Percentiles rank a stretch among this genome's conserved stretches.
Conservation (phyloP, 73 alveolate genomes). For the Breviolum minutum region DNA sequence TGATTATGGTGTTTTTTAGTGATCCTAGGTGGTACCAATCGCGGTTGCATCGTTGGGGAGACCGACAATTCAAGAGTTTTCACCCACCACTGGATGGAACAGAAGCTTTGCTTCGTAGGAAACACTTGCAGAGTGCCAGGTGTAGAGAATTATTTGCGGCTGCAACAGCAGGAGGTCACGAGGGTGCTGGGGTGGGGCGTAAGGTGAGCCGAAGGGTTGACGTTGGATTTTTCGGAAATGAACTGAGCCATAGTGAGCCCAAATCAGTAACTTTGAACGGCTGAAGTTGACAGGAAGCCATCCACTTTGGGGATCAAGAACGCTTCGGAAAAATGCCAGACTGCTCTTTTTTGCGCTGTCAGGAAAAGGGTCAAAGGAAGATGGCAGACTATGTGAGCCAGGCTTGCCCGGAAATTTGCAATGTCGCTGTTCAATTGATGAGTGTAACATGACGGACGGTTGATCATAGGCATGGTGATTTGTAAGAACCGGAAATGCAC, state of each 20-base stretch:
- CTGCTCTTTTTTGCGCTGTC: neutral
- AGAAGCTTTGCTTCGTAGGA: no score
- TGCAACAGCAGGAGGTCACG: constrained; percentile 56
- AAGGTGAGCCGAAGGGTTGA: no score
- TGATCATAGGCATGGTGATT: neutral
- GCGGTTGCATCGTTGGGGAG: neutral
- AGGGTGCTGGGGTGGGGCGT: no score
- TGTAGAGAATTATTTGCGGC: constrained; percentile 85
- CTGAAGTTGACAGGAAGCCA: no score
- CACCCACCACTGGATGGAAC: no score
- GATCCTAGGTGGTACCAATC: neutral
- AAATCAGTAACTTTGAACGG: no score
- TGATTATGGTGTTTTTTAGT: no score
- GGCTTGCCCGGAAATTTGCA: neutral
- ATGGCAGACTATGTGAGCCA: constrained; percentile 86
- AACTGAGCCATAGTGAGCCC: no score
- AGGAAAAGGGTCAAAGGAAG: constrained; percentile 71
- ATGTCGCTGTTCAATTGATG: no score
- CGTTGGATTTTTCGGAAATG: no score
- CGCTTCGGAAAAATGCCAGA: neutral
- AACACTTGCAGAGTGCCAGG: neutral
- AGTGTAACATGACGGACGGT: neutral
- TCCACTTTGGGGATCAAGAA: neutral
- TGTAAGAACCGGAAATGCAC: no score
- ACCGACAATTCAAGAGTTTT: no score